These are phyloP conservation scores for Glutinoglossum americanum DNA, from an alignment of 495 filamentous ascomycete genomes.

Conservation along the genomic window DNA sequence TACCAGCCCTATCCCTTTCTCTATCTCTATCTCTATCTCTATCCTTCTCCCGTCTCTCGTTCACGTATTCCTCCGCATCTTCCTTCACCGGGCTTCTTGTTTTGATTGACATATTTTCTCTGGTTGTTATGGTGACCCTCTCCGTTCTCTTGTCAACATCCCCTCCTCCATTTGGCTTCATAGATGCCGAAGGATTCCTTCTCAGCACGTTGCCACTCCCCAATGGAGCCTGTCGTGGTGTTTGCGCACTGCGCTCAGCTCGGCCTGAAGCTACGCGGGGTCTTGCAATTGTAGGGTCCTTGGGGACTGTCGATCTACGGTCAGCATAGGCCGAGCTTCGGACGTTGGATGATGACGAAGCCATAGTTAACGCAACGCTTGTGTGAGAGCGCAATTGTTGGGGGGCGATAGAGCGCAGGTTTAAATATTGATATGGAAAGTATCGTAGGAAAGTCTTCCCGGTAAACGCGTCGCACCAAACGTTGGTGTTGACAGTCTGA, in stretches of 20 bases:
- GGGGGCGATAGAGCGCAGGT: neutral
- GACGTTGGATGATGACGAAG: neutral
- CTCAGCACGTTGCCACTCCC: neutral
- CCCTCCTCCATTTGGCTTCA: neutral
- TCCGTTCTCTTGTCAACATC: neutral
- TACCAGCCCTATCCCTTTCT: neutral
- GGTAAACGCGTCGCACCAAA: neutral
- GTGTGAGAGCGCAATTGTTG: neutral
- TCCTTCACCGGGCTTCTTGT: slow-evolving; percentile 45
- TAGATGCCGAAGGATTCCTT: neutral
- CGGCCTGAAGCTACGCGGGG: slow-evolving; percentile 9
- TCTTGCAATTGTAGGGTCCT: slow-evolving; percentile 6
- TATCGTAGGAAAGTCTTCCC: neutral
- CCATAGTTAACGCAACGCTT: neutral
- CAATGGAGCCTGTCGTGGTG: neutral
- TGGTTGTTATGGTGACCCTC: slow-evolving; percentile 26
- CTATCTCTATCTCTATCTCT: neutral
- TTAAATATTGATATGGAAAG: neutral
- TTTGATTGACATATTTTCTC: slow-evolving; percentile 38
- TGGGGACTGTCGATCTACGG: slow-evolving; percentile 9
- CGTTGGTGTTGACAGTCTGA: neutral
- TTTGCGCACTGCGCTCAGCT: neutral
- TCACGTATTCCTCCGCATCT: slow-evolving; percentile 16
- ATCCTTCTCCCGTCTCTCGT: neutral
- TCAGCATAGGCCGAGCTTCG: slow-evolving; percentile 10